Conservation (phyloP, 495 filamentous ascomycete species). For the Talaromyces ruber region DNA sequence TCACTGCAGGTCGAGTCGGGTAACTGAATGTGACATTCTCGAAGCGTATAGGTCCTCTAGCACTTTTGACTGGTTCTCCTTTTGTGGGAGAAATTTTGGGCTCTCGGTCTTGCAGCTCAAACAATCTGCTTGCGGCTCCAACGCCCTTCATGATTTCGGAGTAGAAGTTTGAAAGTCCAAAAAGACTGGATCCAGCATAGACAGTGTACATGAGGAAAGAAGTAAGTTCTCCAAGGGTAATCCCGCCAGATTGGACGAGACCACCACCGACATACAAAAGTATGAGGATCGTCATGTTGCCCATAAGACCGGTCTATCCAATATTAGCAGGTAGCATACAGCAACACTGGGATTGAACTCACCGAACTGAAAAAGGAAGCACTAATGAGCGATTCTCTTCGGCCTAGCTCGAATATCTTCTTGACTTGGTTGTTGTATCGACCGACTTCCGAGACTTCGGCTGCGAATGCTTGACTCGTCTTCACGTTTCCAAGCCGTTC, state of each 20-base stretch:
- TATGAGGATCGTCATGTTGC: constrained; percentile 93
- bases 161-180: constrained; percentile 91
- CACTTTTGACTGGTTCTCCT: constrained; percentile 66
- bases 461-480: constrained; percentile 91
- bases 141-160: constrained; percentile 99
- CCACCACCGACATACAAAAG: constrained; percentile 84
- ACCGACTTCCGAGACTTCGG: constrained; percentile 78
- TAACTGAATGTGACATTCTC: constrained; percentile 81
- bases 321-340: background rate
- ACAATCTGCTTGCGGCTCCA: constrained; percentile 86
- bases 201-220: constrained; percentile 97
- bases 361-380: constrained; percentile 83
- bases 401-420: constrained; percentile 84
- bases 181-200: constrained; percentile 84
- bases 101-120: constrained; percentile 91
- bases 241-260: constrained; percentile 77
- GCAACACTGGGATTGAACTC: constrained; percentile 14
- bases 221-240: constrained; percentile 88
- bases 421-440: constrained; percentile 88
- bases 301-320: constrained; percentile 66
- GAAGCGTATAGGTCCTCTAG: constrained; percentile 80
- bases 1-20: constrained; percentile 81
- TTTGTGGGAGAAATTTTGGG: constrained; percentile 78
- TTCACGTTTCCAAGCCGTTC: constrained; percentile 91
- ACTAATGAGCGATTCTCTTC: constrained; percentile 74